phyloP scores from a whole-genome alignment of 805 yeast genomes.

The Kregervanrija pseudodelftensis region DNA sequence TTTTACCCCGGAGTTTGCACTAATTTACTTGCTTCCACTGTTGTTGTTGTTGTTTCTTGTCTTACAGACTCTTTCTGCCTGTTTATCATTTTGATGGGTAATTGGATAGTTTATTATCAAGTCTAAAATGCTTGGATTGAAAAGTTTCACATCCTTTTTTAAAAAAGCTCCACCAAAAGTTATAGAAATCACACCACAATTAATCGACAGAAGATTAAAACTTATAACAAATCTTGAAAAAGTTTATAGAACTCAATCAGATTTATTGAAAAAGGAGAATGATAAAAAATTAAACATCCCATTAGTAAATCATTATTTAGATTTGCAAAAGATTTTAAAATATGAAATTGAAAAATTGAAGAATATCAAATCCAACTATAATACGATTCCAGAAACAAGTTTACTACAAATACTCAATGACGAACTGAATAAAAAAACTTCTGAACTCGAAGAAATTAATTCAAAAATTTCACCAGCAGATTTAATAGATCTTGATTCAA shows the following conservation, averaged over 20 bases:
- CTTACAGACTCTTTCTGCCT: no score
- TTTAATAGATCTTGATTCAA: constrained; percentile 12
- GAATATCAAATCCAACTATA: neutral
- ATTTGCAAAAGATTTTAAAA: constrained; percentile 1
- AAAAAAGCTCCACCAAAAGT: no score
- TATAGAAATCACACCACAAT: constrained; percentile 7
- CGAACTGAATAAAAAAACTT: constrained; percentile 7
- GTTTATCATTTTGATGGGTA: no score
- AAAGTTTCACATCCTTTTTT: no score
- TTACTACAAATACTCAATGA: constrained; percentile 5
- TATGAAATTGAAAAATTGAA: constrained; percentile 1
- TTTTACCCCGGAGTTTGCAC: no score
- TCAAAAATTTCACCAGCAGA: constrained; percentile 9
- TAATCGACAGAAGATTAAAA: constrained; percentile 5
- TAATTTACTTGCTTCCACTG: no score
- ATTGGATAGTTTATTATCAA: no score
- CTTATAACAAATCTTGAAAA: constrained; percentile 5
- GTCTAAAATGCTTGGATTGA: no score
- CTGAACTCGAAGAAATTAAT: constrained; percentile 10
- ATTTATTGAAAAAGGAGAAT: neutral
- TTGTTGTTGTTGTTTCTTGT: no score
- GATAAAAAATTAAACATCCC: neutral
- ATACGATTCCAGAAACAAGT: constrained; percentile 2
- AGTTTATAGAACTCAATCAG: constrained; percentile 10
- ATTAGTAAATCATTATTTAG: constrained; percentile 6